phyloP scores from a whole-genome alignment of 202 grass and related monocot species.

The Setaria viridis region DNA sequence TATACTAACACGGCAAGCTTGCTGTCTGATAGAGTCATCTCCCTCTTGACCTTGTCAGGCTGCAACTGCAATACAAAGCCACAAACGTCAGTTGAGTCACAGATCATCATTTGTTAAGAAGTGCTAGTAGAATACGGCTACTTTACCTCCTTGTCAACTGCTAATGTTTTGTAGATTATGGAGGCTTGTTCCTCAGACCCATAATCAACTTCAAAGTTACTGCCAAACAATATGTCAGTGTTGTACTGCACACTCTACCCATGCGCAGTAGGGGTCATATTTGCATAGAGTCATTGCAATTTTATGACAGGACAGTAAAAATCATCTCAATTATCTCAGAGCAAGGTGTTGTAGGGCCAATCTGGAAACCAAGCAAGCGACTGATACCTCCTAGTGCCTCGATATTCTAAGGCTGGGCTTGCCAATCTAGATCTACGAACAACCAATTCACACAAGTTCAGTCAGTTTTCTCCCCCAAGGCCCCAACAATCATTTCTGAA shows the following conservation, averaged over 20 bases:
- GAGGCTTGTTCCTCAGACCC: constrained; percentile 67
- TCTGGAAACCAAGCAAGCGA: not conserved
- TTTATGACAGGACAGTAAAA: not conserved
- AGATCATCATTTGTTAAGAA: not conserved
- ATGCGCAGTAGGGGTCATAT: not conserved
- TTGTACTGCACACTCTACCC: not conserved
- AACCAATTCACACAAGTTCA: not conserved
- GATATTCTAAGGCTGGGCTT: not conserved
- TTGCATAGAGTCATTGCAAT: constrained; percentile 1
- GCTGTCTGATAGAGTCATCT: constrained; percentile 67
- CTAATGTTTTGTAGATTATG: constrained; percentile 64
- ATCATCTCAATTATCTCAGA: not conserved
- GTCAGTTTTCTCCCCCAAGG: too few species aligned
- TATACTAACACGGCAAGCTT: constrained; percentile 70
- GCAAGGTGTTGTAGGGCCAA: not conserved
- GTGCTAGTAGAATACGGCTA: not conserved
- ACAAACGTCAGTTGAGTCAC: not conserved
- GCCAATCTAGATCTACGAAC: not conserved
- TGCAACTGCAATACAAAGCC: constrained; percentile 67
- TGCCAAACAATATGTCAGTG: constrained; percentile 43
- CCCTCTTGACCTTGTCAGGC: constrained; percentile 79
- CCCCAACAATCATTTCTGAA: too few species aligned
- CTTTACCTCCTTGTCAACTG: constrained; percentile 80
- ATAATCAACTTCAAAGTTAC: constrained; percentile 86
- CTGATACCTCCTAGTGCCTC: not conserved